phyloP scores from a whole-genome alignment of 1,284 basidiomycete genomes.

The Sporisorium reilianum region DNA sequence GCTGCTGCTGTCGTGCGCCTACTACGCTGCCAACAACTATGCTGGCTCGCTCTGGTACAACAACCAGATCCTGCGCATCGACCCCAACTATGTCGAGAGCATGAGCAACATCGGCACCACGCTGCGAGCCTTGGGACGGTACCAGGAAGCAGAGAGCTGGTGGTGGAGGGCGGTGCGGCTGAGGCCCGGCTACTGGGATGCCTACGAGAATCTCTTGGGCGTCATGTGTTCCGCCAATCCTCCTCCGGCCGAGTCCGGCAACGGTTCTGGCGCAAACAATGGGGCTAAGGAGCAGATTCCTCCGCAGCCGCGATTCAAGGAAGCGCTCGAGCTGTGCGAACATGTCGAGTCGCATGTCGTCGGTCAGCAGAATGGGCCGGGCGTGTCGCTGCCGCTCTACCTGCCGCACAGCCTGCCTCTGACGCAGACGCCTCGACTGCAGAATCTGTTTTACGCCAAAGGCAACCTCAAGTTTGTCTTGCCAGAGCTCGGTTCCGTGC shows the following conservation, averaged over 20 bases:
- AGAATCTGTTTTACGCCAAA: slow-evolving; percentile 72
- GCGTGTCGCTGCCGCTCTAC: slow-evolving; percentile 29
- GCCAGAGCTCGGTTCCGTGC: slow-evolving; percentile 48
- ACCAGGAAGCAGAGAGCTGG: slow-evolving; percentile 71
- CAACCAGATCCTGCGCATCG: slow-evolving; percentile 64
- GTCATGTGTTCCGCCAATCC: slow-evolving; percentile 69
- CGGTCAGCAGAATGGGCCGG: slow-evolving; percentile 23
- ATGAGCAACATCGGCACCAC: slow-evolving; percentile 74
- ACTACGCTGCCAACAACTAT: slow-evolving; percentile 61
- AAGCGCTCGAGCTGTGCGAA: slow-evolving; percentile 71
- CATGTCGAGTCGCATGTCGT: slow-evolving; percentile 58
- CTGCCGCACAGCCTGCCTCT: slow-evolving; percentile 63
- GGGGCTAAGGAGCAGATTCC: slow-evolving; percentile 8
- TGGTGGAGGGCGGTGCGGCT: slow-evolving; percentile 72
- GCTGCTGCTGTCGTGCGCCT: slow-evolving; percentile 65
- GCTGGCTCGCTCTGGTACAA: slow-evolving; percentile 69
- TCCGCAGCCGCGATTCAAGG: slow-evolving; percentile 62
- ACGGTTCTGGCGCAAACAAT: background rate
- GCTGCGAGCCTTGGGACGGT: slow-evolving; percentile 70
- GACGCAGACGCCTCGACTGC: slow-evolving; percentile 70
- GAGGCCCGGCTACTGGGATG: slow-evolving; percentile 72
- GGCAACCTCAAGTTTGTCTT: slow-evolving; percentile 71
- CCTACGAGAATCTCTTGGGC: slow-evolving; percentile 71
- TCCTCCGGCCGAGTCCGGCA: background rate
- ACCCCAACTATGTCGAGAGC: slow-evolving; percentile 71